A percentile compares a stretch with the other conserved stretches of the same genome.
Evolutionary conservation across 140 eudicot genomes (phyloP).

Genomic region (Cichorium intybus): DNA sequence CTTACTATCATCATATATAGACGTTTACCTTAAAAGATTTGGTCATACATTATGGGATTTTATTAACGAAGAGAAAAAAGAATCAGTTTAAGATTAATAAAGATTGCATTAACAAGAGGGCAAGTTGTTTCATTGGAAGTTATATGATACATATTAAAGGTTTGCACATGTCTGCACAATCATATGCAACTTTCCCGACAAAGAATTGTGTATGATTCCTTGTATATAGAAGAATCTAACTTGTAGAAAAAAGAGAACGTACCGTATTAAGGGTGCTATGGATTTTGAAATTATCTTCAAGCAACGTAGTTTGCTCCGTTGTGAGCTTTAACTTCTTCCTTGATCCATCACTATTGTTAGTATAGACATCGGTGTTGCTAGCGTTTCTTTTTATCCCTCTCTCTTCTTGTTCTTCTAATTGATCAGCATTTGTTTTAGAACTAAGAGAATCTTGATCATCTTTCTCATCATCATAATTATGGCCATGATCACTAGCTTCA

Average conservation of each 20-base stretch:
- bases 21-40: background rate
- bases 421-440: constrained; percentile 32
- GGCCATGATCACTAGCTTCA: constrained; percentile 22
- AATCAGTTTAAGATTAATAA: background rate
- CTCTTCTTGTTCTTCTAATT: constrained; percentile 21
- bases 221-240: background rate
- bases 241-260: background rate
- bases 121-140: background rate
- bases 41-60: background rate
- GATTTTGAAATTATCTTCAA: constrained; percentile 54
- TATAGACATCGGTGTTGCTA: constrained; percentile 15
- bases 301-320: constrained; percentile 40
- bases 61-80: background rate
- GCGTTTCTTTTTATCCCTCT: constrained; percentile 2
- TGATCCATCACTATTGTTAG: constrained; percentile 19
- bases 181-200: background rate
- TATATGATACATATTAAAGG: background rate
- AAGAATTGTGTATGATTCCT: background rate
- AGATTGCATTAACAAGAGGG: background rate
- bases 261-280: constrained; percentile 47
- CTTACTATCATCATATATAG: background rate
- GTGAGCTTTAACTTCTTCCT: constrained; percentile 54
- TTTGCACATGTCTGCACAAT: background rate
- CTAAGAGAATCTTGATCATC: constrained; percentile 34
- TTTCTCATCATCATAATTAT: constrained; percentile 9